Evolutionary conservation across 768 basidiomycete species (phyloP).

Genomic region (Termitomyces sp.): DNA sequence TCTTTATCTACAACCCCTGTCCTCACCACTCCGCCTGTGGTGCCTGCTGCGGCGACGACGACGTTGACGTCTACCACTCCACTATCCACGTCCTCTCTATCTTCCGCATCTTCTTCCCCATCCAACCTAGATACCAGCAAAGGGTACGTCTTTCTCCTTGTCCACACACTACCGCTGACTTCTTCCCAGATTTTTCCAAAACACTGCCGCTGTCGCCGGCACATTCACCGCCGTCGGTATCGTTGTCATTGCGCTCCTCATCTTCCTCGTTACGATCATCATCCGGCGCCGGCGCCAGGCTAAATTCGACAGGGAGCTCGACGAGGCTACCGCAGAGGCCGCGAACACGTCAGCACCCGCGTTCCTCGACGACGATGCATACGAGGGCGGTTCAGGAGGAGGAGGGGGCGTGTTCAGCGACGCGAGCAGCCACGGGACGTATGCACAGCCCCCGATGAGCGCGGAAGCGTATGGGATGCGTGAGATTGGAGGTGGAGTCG

Average conservation of each 20-base stretch:
- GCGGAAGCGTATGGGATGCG: neutral
- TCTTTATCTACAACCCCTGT: no score
- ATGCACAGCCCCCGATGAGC: neutral
- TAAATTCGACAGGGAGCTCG: slow-evolving; percentile 68
- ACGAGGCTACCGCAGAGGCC: slow-evolving; percentile 43
- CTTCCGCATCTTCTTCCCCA: no score
- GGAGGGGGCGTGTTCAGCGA: neutral
- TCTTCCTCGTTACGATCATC: slow-evolving; percentile 43
- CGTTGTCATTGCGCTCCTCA: slow-evolving; percentile 41
- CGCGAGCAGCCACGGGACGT: neutral
- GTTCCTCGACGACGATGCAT: slow-evolving; percentile 33
- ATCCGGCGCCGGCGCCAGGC: slow-evolving; percentile 59
- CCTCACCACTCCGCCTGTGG: no score
- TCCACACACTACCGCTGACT: no score
- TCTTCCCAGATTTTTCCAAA: no score
- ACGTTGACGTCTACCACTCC: no score
- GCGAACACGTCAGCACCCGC: slow-evolving; percentile 44
- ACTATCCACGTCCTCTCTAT: no score
- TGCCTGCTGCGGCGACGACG: no score
- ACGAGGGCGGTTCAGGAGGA: neutral
- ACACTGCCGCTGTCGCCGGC: slow-evolving; percentile 50
- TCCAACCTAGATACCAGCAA: no score
- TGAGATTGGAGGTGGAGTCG: neutral
- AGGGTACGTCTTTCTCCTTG: no score
- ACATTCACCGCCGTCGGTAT: slow-evolving; percentile 69